Base-by-base conservation (phyloP, 2,329 filamentous ascomycete genomes). In the Elsinoe batatas region DNA sequence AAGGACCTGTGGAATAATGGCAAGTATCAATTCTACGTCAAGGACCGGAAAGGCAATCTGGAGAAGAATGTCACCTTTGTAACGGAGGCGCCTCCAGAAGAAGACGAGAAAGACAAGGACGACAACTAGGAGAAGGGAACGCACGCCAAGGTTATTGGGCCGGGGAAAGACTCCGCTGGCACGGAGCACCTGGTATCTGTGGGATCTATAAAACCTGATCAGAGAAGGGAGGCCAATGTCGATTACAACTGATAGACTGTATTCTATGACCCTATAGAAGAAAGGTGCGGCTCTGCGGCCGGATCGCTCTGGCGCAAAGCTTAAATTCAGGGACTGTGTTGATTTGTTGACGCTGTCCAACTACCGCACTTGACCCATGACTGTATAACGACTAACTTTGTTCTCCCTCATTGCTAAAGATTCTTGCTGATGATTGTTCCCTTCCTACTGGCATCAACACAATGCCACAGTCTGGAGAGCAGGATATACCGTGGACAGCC, bases 1-100 rank as follows among this genome's bases (percentile, higher is more conserved):
- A 98, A 98, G 74, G 93, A 97, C 69, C 76, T 97, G 37, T 91
- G 93, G 65, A 75, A 91, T 32, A 83, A 87, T 11, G 90, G 90
- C 1, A 85, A 85, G 68, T 96, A 95, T 67, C 78, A 82, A 59
- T 79, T 91, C 59, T 69, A 72, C 40, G 74, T 74, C 59, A 66
- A 67, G 56, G 74, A 79, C 63, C 63, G 65, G 46, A 74, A 71
- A 59, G 78, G 77, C 13, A 69, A 69, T 33, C 69, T 75, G 60
- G 72, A 69, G 37, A 74, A 75, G 7, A 71, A 70, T 5, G 67
- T 76, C 38, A 75, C 76, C 53, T 76, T 79, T 56, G 69, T 72
- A 30, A 72, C 76, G 20, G 59, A 61, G 50, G 53, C 56, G 36
- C 46, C 53, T 22, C 53, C 57, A 20, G 59, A 58, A 36, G 57